These are phyloP conservation scores for Solanum hybrid DNA, from an alignment of 305 asterid genomes.

Conservation along the genomic window DNA sequence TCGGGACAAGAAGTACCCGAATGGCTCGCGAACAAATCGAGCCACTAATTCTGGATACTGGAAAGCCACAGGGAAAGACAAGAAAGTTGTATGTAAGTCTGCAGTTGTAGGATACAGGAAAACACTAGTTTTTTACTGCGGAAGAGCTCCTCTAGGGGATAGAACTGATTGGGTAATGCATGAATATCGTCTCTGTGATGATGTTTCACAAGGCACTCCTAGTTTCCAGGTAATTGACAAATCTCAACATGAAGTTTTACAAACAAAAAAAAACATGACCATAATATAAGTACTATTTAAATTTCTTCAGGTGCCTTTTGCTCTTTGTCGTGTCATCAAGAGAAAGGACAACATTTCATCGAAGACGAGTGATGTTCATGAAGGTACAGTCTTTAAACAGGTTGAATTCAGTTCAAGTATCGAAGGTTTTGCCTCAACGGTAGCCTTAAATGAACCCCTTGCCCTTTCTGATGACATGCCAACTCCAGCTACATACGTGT, in stretches of 20 bases:
- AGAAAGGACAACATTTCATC: conserved; percentile 21
- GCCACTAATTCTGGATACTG: conserved; percentile 49
- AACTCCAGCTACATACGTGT: conserved; percentile 7
- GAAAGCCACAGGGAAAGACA: conserved; percentile 50
- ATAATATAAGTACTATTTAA: neutral
- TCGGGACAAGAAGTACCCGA: conserved; percentile 44
- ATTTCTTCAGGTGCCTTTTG: conserved; percentile 30
- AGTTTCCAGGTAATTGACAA: conserved; percentile 26
- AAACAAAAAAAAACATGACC: neutral
- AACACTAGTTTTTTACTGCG: conserved; percentile 39
- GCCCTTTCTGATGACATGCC: conserved; percentile 15
- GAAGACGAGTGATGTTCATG: conserved; percentile 14
- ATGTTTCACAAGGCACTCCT: conserved; percentile 28
- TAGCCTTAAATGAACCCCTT: conserved; percentile 13
- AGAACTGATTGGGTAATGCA: conserved; percentile 50
- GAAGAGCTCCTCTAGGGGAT: conserved; percentile 46
- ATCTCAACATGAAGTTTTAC: neutral
- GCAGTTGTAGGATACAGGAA: conserved; percentile 29
- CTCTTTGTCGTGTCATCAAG: conserved; percentile 41
- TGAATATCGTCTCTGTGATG: conserved; percentile 44
- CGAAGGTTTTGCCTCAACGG: conserved; percentile 3
- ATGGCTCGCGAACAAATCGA: conserved; percentile 42
- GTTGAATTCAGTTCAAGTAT: conserved; percentile 16
- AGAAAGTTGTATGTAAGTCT: conserved; percentile 33
- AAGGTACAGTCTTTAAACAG: conserved; percentile 9